Percentiles rank a stretch among this genome's conserved stretches.
Conservation (phyloP, 177 flowering plant genomes). For the Vitis hybrid region DNA sequence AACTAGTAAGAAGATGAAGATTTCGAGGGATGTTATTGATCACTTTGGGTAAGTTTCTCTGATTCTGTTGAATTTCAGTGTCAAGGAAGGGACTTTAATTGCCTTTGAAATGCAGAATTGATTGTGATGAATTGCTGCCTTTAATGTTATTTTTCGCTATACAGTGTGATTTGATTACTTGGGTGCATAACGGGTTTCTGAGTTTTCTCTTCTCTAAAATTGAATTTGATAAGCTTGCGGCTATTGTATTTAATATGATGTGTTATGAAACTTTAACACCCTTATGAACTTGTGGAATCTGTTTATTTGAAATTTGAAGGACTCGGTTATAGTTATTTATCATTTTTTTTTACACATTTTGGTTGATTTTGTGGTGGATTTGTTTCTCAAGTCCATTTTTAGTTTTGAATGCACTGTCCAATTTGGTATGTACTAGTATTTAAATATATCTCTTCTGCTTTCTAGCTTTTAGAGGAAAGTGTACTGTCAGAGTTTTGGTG, state of each 20-base stretch:
- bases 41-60: conserved; percentile 55
- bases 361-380: neutral
- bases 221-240: no score
- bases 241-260: no score
- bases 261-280: no score
- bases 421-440: neutral
- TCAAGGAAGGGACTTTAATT: neutral
- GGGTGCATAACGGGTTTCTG: neutral
- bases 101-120: neutral
- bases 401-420: neutral
- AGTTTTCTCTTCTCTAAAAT: no score
- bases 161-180: neutral
- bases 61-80: neutral
- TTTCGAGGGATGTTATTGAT: conserved; percentile 76
- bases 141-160: neutral
- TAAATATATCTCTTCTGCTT: neutral
- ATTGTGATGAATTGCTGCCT: neutral
- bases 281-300: no score
- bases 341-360: no score
- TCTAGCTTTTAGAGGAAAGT: no score
- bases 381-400: neutral
- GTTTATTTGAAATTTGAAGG: no score
- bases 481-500: no score
- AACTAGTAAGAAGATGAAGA: conserved; percentile 90
- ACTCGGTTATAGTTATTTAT: no score